Conservation (phyloP, 345 rosid genomes). For the Jatropha curcas region DNA sequence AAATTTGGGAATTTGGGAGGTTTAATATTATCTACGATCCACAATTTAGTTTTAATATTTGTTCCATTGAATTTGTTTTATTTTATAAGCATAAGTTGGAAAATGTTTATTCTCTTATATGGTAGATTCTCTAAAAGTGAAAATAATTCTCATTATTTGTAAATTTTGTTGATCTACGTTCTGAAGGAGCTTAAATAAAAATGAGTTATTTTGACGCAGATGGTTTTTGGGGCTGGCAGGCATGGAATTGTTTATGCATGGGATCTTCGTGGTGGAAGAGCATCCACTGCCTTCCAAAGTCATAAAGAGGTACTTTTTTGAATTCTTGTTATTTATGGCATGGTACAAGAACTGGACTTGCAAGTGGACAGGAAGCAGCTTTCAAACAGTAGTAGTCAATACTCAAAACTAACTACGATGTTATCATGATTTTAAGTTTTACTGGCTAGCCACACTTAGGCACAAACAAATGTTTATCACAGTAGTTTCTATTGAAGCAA, state of each 20-base stretch:
- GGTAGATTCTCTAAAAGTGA: background rate
- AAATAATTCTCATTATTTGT: background rate
- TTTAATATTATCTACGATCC: background rate
- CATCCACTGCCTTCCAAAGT: conserved; percentile 62
- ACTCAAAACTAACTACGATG: background rate
- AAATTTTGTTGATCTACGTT: background rate
- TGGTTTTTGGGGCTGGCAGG: conserved; percentile 75
- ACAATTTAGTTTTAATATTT: background rate
- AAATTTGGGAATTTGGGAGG: background rate
- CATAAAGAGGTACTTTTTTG: conserved; percentile 52
- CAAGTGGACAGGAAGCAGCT: background rate
- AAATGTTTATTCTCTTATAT: background rate
- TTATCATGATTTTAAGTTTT: background rate
- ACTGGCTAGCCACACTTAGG: background rate
- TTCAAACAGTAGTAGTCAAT: background rate
- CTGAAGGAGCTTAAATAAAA: conserved; percentile 7
- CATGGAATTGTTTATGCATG: conserved; percentile 67
- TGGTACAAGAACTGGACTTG: background rate
- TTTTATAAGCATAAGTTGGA: conserved; percentile 3
- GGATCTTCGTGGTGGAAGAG: conserved; percentile 94
- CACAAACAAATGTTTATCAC: background rate
- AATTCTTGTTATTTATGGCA: background rate
- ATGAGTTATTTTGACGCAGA: conserved; percentile 39
- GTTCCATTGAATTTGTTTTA: background rate
- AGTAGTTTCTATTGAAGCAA: background rate